Percentiles rank a stretch among this genome's conserved stretches.
phyloP scores from a whole-genome alignment of 177 flowering plant genomes.

The Vitis hybrid region DNA sequence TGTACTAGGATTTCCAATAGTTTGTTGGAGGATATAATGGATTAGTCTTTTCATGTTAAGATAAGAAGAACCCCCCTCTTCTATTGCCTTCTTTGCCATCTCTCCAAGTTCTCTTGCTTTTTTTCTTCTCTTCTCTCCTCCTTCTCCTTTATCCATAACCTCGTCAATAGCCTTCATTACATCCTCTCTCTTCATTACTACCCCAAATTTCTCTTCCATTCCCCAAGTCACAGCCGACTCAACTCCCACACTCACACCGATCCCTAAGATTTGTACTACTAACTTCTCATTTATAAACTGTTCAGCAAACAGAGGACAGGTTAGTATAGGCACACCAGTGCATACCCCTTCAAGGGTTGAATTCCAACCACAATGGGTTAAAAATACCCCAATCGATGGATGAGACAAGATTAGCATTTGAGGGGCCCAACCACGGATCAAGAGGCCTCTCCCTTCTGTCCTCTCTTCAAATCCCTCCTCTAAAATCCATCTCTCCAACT shows the following conservation, averaged over 20 bases:
- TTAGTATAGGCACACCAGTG: background rate
- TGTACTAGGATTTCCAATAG: no score
- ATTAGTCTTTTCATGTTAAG: background rate
- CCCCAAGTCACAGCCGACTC: background rate
- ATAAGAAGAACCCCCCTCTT: slow-evolving; percentile 1
- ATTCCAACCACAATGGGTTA: slow-evolving; percentile 7
- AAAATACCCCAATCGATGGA: background rate
- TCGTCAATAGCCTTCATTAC: background rate
- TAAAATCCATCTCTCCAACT: slow-evolving; percentile 1
- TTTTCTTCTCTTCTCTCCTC: background rate
- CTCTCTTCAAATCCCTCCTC: slow-evolving; percentile 1
- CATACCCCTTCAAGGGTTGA: background rate
- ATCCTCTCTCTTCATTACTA: background rate
- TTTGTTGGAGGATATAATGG: background rate
- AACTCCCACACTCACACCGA: background rate
- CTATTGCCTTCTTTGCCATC: background rate
- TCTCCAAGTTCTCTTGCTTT: slow-evolving; percentile 1
- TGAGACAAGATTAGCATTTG: slow-evolving; percentile 1
- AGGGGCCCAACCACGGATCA: slow-evolving; percentile 5
- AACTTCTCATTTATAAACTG: slow-evolving; percentile 2
- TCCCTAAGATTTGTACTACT: background rate
- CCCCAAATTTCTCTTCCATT: background rate
- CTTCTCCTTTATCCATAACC: slow-evolving; percentile 5
- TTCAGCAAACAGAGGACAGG: slow-evolving; percentile 1
- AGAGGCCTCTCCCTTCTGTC: background rate